Base-by-base conservation (phyloP, 306 rosid species). In the Cucurbita maxima region DNA sequence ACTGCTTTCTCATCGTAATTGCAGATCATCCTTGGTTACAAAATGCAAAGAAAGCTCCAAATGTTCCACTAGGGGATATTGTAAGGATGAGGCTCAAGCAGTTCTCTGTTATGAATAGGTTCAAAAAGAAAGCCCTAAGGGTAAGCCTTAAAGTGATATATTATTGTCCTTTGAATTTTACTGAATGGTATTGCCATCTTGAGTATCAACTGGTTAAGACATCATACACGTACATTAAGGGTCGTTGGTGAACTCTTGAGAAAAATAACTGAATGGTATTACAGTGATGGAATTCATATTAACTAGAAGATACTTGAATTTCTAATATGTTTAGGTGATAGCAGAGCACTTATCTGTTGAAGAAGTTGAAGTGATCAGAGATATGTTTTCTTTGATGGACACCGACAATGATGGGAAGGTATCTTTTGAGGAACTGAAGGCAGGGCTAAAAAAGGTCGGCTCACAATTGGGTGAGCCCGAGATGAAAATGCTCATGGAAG, bases 401-500 rank as follows among this genome's bases (percentile, higher is more conserved):
- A 87, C 91, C 14, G 97, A 95, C 83, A 86, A 81, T 81, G 95
- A 95, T 81, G 99, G 99, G 67, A 86, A 82, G 77, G 86, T 95
- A 80, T 75, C 97, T 55, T 95, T 84, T 22, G 99, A 91, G 78
- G 99, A 95, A 78, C 82, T 95, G 73, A 95, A 86, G 85, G 78
- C 87, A 41, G 99, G 99, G 61, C 87, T 95, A 75, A 86, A 67
- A 76, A 95, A 91, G 80, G 99, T 95, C 75, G 99, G 99, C 75
- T 95, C 99, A 60, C 92, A 95, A 77, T 82, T 95, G 88, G 99
- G 88, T 54, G 99, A 95, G 84, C 90, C 97, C 25, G 99, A 95
- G 90, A 86, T 95, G 73, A 91, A 87, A 90, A 89, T 95, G 96
- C 86, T 95, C 79, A 95, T 95, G 99, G 99, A 95, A 79, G 99